A percentile compares a stretch with the other conserved stretches of the same genome.
Evolutionary conservation across 495 filamentous ascomycete species (phyloP).

Genomic region (Xylaria bambusicola): DNA sequence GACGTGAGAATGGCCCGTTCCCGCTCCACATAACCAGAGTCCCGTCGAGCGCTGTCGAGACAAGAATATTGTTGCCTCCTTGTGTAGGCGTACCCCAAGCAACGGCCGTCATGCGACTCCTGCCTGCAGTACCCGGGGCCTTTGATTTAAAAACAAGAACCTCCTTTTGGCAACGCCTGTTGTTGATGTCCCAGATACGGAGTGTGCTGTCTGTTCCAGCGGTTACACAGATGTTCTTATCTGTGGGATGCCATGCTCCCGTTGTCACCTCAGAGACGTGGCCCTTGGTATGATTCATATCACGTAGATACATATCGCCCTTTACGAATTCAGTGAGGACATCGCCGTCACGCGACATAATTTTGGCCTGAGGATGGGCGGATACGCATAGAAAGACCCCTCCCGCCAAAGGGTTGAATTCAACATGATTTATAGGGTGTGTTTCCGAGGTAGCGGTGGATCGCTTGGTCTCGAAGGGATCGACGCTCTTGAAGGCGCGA

Average conservation of each 20-base stretch:
- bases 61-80: conserved; percentile 76
- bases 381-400: conserved; percentile 82
- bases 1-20: conserved; percentile 82
- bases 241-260: conserved; percentile 84
- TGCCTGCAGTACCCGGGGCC: conserved; percentile 79
- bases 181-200: conserved; percentile 94
- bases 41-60: conserved; percentile 87
- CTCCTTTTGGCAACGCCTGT: conserved; percentile 82
- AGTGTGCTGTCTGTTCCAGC: conserved; percentile 92
- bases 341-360: conserved; percentile 87
- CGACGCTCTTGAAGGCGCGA: conserved; percentile 87
- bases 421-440: conserved; percentile 80
- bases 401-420: conserved; percentile 83
- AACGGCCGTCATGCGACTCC: conserved; percentile 91
- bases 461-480: conserved; percentile 76
- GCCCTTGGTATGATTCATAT: conserved; percentile 95
- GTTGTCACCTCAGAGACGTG: conserved; percentile 88
- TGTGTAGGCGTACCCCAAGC: conserved; percentile 80
- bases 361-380: conserved; percentile 83
- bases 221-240: conserved; percentile 80
- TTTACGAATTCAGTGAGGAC: conserved; percentile 84
- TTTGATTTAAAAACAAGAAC: conserved; percentile 94
- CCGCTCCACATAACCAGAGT: conserved; percentile 90
- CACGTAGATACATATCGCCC: conserved; percentile 96
- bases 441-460: conserved; percentile 71